Conservation (phyloP, 257 asterid species). For the Rhazya stricta region DNA sequence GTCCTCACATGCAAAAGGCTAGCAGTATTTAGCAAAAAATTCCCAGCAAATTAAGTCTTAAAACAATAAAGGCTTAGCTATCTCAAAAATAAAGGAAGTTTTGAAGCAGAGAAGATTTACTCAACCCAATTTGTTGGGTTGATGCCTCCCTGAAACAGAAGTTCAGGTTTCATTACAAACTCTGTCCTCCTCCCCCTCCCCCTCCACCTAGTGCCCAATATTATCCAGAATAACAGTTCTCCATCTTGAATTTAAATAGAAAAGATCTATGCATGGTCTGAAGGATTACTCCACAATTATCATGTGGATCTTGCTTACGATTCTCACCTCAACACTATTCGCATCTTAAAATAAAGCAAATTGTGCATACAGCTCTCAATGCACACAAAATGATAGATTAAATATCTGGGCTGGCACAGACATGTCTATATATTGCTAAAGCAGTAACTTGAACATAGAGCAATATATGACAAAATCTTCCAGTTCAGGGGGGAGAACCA, state of each 20-base stretch:
- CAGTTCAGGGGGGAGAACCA: background rate
- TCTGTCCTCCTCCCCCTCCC: background rate
- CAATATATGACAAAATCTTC: background rate
- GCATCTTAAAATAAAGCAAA: background rate
- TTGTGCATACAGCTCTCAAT: background rate
- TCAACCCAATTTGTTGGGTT: background rate
- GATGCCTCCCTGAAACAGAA: background rate
- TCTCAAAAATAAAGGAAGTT: background rate
- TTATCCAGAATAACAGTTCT: background rate
- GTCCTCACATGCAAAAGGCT: background rate
- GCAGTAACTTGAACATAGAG: background rate
- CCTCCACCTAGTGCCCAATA: background rate
- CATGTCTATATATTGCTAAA: background rate
- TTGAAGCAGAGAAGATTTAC: background rate
- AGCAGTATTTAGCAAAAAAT: background rate
- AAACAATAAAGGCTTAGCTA: background rate
- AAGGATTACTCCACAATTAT: background rate
- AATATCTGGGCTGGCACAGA: background rate
- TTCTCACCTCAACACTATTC: background rate
- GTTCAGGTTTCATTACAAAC: background rate
- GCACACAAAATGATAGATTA: background rate
- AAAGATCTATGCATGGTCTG: background rate
- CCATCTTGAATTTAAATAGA: background rate
- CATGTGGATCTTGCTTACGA: background rate
- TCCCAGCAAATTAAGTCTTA: background rate